Percentiles rank a stretch among this genome's conserved stretches.
Conservation (phyloP, 2,329 filamentous ascomycete species). For the Penicillium sp. region DNA sequence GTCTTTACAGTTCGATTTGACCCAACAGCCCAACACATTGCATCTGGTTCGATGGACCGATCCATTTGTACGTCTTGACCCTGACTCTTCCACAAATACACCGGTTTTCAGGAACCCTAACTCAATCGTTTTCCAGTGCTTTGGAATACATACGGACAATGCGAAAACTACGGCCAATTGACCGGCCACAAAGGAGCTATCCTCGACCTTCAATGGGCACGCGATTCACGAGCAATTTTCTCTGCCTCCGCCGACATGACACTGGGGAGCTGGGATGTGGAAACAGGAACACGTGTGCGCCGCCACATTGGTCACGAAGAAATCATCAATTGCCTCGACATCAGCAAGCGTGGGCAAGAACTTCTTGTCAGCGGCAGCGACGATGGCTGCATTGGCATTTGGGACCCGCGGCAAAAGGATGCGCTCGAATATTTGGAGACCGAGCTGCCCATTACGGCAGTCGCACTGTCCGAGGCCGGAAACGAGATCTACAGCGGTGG, state of each 20-base stretch:
- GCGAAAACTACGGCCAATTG: slow-evolving; percentile 89
- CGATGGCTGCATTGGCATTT: slow-evolving; percentile 90
- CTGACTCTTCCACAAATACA: background rate
- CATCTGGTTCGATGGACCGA: slow-evolving; percentile 93
- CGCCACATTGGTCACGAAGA: slow-evolving; percentile 92
- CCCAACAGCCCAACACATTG: slow-evolving; percentile 81
- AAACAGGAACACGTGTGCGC: slow-evolving; percentile 87
- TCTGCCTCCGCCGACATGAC: slow-evolving; percentile 93
- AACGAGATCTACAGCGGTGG: slow-evolving; percentile 94
- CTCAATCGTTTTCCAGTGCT: slow-evolving; percentile 62
- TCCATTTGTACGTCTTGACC: slow-evolving; percentile 68
- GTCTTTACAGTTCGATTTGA: slow-evolving; percentile 91
- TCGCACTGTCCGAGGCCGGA: slow-evolving; percentile 88
- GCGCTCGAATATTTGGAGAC: slow-evolving; percentile 87
- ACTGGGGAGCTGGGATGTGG: slow-evolving; percentile 91
- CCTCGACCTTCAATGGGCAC: slow-evolving; percentile 92
- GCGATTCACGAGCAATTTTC: slow-evolving; percentile 87
- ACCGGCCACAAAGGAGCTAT: slow-evolving; percentile 89
- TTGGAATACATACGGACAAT: slow-evolving; percentile 89
- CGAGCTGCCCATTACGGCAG: slow-evolving; percentile 86
- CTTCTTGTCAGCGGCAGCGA: slow-evolving; percentile 88
- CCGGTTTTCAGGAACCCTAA: background rate
- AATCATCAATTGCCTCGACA: slow-evolving; percentile 88
- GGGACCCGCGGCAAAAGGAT: slow-evolving; percentile 90
- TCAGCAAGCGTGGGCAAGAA: slow-evolving; percentile 87